Evolutionary conservation across 306 rosid species (phyloP).

Genomic region (Abrus precatorius): DNA sequence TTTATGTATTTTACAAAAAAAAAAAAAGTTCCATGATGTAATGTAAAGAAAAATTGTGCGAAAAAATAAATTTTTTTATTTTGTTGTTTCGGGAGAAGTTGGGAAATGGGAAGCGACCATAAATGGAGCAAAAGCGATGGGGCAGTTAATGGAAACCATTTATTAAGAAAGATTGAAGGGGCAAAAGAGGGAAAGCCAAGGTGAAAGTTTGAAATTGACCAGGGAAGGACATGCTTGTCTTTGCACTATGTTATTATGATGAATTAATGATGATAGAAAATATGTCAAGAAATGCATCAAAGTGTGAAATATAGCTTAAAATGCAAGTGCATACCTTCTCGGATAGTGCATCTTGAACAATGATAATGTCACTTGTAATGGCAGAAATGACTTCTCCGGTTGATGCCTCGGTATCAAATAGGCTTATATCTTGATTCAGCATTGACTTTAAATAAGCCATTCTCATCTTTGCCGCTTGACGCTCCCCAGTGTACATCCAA

Average conservation of each 20-base stretch:
- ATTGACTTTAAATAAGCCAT: slow-evolving; percentile 91
- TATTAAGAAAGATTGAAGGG: not conserved
- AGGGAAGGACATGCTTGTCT: not conserved
- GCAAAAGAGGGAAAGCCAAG: not conserved
- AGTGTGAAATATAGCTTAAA: not conserved
- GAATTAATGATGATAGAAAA: not conserved
- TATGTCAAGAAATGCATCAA: not conserved
- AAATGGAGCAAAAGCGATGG: not conserved
- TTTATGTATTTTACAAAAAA: not conserved
- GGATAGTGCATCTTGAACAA: slow-evolving; percentile 96
- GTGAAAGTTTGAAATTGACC: not conserved
- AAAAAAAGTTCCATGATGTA: not conserved
- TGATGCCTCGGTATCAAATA: slow-evolving; percentile 91
- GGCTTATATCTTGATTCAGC: slow-evolving; percentile 90
- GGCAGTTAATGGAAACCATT: slow-evolving; percentile 10
- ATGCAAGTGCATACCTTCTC: slow-evolving; percentile 60
- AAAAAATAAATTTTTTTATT: not conserved
- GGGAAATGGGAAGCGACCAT: not conserved
- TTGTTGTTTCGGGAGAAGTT: not conserved
- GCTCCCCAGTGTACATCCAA: slow-evolving; percentile 98
- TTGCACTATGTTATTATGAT: not conserved
- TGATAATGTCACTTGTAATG: slow-evolving; percentile 81
- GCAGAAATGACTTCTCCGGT: slow-evolving; percentile 95
- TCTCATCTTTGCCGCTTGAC: slow-evolving; percentile 97
- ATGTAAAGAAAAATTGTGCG: not conserved